Conservation (phyloP, 106 monocot genomes). For the Xerophyta viscosa region DNA sequence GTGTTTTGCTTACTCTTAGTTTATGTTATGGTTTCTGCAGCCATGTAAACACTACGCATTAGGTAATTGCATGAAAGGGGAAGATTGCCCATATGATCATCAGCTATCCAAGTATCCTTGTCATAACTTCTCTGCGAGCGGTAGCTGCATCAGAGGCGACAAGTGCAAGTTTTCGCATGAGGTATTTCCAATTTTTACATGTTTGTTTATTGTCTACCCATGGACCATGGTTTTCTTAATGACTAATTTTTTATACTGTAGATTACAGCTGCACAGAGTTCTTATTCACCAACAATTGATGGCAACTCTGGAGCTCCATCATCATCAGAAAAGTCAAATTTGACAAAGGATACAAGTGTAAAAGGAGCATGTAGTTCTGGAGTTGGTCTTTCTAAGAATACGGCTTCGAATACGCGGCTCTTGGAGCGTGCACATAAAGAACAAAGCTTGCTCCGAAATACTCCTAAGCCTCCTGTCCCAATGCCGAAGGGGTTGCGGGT, state of each 20-base stretch:
- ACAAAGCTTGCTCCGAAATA: conserved; percentile 1
- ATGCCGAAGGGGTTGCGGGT: conserved; percentile 64
- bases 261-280: conserved; percentile 23
- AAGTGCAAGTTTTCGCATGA: conserved; percentile 84
- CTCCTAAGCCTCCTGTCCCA: conserved; percentile 9
- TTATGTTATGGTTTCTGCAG: conserved; percentile 25
- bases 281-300: not conserved
- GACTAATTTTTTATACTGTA: conserved; percentile 9
- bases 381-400: not conserved
- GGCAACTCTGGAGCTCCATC: conserved; percentile 8
- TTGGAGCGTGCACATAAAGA: conserved; percentile 3
- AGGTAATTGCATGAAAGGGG: conserved; percentile 80
- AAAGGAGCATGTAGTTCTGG: conserved; percentile 1
- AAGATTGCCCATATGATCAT: conserved; percentile 90
- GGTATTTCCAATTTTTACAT: conserved; percentile 14
- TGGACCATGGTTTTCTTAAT: not conserved
- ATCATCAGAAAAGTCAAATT: conserved; percentile 14
- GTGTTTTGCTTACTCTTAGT: no score
- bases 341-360: conserved; percentile 2
- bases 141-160: conserved; percentile 66
- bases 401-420: conserved; percentile 2
- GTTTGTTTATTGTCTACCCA: not conserved
- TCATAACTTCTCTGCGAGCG: conserved; percentile 51
- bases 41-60: conserved; percentile 70
- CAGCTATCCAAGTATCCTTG: conserved; percentile 88